These are phyloP conservation scores for Dryas integrifolia DNA, from an alignment of 331 rosid genomes.

Conservation along the genomic window DNA sequence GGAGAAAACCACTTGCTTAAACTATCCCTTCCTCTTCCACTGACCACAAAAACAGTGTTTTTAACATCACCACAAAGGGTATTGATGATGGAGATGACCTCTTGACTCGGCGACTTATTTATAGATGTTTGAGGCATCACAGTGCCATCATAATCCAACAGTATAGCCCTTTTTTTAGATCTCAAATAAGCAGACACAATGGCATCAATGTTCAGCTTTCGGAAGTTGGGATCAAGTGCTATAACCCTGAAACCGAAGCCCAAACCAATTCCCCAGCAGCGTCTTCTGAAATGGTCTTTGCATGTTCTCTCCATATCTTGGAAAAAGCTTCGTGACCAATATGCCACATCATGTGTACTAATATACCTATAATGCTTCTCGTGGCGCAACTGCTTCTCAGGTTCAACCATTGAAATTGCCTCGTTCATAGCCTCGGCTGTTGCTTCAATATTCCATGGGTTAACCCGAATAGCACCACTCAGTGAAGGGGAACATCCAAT, in stretches of 20 bases:
- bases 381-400: constrained; percentile 52
- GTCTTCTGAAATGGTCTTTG: constrained; percentile 50
- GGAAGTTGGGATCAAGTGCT: constrained; percentile 55
- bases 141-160: constrained; percentile 54
- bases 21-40: constrained; percentile 55
- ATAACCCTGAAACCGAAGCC: constrained; percentile 57
- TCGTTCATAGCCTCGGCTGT: constrained; percentile 58
- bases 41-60: constrained; percentile 49
- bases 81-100: constrained; percentile 41
- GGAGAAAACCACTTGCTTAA: constrained; percentile 51
- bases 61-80: constrained; percentile 42
- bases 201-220: constrained; percentile 43
- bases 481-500: constrained; percentile 58
- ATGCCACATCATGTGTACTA: constrained; percentile 51
- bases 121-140: constrained; percentile 53
- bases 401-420: constrained; percentile 47
- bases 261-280: constrained; percentile 60
- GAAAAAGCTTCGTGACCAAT: constrained; percentile 51
- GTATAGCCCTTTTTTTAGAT: constrained; percentile 49
- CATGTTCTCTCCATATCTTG: constrained; percentile 55
- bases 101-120: constrained; percentile 42
- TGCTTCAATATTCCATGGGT: constrained; percentile 55
- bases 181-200: constrained; percentile 42
- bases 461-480: constrained; percentile 52
- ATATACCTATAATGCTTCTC: constrained; percentile 53